Conservation (phyloP, 805 yeast species). For the Candida pini region DNA sequence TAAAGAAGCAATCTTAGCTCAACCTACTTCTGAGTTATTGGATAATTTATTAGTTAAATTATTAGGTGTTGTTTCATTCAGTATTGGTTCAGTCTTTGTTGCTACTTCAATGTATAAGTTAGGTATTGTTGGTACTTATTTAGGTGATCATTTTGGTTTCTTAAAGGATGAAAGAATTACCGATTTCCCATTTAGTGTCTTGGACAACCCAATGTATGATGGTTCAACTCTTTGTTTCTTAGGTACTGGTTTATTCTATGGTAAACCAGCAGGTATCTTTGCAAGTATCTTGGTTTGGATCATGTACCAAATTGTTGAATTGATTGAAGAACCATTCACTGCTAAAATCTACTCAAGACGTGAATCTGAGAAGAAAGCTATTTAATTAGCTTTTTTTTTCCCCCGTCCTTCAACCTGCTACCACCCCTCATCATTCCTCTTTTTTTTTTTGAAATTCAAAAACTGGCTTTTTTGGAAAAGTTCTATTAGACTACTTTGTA, state of each 20-base stretch:
- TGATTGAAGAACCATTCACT: conserved; percentile 95
- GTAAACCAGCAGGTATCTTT: conserved; percentile 82
- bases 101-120: conserved; percentile 82
- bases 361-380: conserved; percentile 30
- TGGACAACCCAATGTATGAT: conserved; percentile 94
- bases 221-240: conserved; percentile 87
- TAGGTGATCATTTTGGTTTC: conserved; percentile 97
- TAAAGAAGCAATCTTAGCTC: conserved; percentile 64
- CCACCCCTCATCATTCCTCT: no score
- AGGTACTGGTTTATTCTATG: conserved; percentile 85
- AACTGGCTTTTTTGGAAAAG: no score
- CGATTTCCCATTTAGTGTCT: conserved; percentile 86
- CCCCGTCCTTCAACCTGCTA: no score
- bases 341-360: conserved; percentile 81
- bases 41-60: conserved; percentile 30
- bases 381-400: no score
- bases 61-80: conserved; percentile 52
- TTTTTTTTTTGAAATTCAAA: no score
- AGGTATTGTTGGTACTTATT: conserved; percentile 93
- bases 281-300: conserved; percentile 67
- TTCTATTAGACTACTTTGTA: no score
- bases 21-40: conserved; percentile 59
- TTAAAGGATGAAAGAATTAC: conserved; percentile 87
- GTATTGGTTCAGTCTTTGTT: conserved; percentile 75
- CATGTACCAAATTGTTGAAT: conserved; percentile 79